phyloP scores from a whole-genome alignment of 208 protist species.

The Wallacemonas rigidus region DNA sequence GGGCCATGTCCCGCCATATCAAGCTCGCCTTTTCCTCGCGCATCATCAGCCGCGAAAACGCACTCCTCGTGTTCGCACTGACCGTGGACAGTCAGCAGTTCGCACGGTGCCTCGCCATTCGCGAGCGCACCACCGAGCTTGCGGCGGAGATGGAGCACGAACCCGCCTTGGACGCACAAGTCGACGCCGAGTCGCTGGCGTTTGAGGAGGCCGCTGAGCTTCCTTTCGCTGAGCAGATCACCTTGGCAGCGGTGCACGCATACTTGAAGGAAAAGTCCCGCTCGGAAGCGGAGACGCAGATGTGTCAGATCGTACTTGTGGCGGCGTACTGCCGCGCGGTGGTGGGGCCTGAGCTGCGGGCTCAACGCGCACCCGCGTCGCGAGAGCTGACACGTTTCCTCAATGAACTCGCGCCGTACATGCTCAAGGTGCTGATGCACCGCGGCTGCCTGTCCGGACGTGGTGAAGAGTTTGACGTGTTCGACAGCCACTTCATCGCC shows the following conservation, averaged over 20 bases:
- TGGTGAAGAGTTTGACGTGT: constrained; percentile 77
- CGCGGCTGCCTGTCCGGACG: constrained; percentile 41
- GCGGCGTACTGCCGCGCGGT: constrained; percentile 60
- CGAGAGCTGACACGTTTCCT: constrained; percentile 54
- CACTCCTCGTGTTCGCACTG: constrained; percentile 81
- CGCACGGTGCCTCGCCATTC: constrained; percentile 58
- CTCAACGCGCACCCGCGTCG: constrained; percentile 42
- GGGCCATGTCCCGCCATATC: constrained; percentile 61
- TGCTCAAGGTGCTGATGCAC: constrained; percentile 46
- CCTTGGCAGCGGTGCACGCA: constrained; percentile 59
- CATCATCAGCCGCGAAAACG: constrained; percentile 84
- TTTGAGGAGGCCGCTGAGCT: constrained; percentile 49
- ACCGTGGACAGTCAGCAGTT: constrained; percentile 63
- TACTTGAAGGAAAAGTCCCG: constrained; percentile 43
- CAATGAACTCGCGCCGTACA: constrained; percentile 57
- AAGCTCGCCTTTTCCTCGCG: constrained; percentile 86
- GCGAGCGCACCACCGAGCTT: constrained; percentile 37
- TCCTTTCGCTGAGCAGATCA: constrained; percentile 65
- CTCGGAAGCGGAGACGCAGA: constrained; percentile 41
- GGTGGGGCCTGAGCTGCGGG: constrained; percentile 45
- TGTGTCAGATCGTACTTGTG: constrained; percentile 65
- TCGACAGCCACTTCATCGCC: constrained; percentile 73
- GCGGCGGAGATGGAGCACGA: constrained; percentile 49
- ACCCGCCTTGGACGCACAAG: constrained; percentile 40
- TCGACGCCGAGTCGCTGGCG: constrained; percentile 29